phyloP scores from a whole-genome alignment of 1,139 yeast genomes.

The Candida frijolesensis region DNA sequence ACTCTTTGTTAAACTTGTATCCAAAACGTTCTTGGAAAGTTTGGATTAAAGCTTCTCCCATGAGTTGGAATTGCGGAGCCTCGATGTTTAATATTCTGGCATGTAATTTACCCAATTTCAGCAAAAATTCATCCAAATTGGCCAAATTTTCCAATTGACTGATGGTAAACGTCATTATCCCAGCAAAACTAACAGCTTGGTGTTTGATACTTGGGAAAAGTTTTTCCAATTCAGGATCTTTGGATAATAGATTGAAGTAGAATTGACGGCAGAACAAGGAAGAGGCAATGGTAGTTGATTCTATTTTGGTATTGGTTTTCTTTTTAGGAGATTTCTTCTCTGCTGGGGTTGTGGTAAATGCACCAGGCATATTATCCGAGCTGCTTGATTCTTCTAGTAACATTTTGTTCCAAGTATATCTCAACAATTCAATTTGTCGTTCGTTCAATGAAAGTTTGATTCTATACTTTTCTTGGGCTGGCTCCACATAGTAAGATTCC shows the following conservation, averaged over 20 bases:
- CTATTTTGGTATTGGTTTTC: slow-evolving; percentile 4
- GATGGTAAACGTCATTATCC: slow-evolving; percentile 69
- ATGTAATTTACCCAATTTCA: slow-evolving; percentile 72
- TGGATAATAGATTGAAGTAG: slow-evolving; percentile 57
- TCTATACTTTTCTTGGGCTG: slow-evolving; percentile 19
- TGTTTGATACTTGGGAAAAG: slow-evolving; percentile 67
- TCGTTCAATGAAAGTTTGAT: slow-evolving; percentile 32
- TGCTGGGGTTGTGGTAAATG: slow-evolving; percentile 13
- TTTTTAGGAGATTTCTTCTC: slow-evolving; percentile 5
- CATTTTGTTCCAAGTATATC: slow-evolving; percentile 50
- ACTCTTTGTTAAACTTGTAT: slow-evolving; percentile 45
- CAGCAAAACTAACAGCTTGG: slow-evolving; percentile 80
- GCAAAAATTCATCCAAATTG: slow-evolving; percentile 59
- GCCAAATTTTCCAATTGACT: slow-evolving; percentile 43
- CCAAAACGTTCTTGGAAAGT: slow-evolving; percentile 74
- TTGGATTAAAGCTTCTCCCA: slow-evolving; percentile 77
- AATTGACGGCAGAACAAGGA: slow-evolving; percentile 63
- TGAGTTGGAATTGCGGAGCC: slow-evolving; percentile 68
- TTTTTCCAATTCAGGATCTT: slow-evolving; percentile 55
- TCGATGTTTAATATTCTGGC: slow-evolving; percentile 75
- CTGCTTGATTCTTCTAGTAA: slow-evolving; percentile 32
- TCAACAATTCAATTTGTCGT: slow-evolving; percentile 40
- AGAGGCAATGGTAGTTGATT: slow-evolving; percentile 37
- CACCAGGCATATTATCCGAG: slow-evolving; percentile 13
- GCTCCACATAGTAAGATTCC: slow-evolving; percentile 22